Conservation (phyloP, 2,329 filamentous ascomycete species). For the Thyridium curvatum region DNA sequence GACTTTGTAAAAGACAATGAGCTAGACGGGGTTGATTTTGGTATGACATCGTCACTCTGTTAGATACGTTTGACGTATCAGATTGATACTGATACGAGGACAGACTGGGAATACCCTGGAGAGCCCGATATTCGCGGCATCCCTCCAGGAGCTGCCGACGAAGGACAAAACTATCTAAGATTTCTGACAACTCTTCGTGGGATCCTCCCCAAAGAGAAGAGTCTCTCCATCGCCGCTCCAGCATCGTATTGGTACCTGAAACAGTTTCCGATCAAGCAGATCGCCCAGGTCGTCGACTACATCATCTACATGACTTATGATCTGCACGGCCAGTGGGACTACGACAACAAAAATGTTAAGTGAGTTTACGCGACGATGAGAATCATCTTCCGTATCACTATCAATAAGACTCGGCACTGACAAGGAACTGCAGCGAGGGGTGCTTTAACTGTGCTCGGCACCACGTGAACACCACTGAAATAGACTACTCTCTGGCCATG, state of each 20-base stretch:
- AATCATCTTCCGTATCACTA: not conserved
- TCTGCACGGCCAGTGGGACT: conserved; percentile 32
- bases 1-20: conserved; percentile 23
- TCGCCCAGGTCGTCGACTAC: conserved; percentile 20
- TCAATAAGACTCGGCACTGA: conserved; percentile 13
- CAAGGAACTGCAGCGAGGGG: too few species aligned
- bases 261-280: conserved; percentile 19
- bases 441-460: conserved; percentile 24
- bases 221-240: too few species aligned
- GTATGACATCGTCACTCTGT: conserved; percentile 3
- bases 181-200: conserved; percentile 18
- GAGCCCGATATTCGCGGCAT: conserved; percentile 18
- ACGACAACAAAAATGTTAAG: conserved; percentile 8
- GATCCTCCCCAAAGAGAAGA: conserved; percentile 11
- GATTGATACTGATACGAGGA: too few species aligned
- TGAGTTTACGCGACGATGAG: not conserved
- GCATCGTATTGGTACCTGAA: conserved; percentile 20
- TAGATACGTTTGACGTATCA: too few species aligned
- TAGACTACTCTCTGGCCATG: conserved; percentile 23
- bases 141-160: conserved; percentile 16
- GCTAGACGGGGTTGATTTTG: conserved; percentile 23
- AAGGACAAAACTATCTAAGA: conserved; percentile 22
- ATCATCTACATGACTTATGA: conserved; percentile 27
- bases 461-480: conserved; percentile 30
- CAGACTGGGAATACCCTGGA: conserved; percentile 9